phyloP scores from a whole-genome alignment of 2,329 filamentous ascomycete species.

The Sporothrix pallida region DNA sequence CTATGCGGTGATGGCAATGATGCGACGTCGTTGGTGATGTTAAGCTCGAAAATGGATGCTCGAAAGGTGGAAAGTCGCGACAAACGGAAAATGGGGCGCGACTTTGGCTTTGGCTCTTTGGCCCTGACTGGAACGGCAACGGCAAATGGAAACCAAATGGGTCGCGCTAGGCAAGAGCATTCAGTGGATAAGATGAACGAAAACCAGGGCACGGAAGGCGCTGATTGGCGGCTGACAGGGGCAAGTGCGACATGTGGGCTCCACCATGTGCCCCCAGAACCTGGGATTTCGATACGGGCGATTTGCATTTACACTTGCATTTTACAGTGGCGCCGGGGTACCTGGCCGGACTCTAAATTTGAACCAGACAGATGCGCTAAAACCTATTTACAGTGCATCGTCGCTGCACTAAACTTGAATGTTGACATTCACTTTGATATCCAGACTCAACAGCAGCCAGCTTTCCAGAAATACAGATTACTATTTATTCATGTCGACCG shows the following conservation, averaged over 20 bases:
- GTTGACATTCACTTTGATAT: slow-evolving; percentile 4
- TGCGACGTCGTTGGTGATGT: slow-evolving; percentile 5
- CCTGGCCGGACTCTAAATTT: not conserved
- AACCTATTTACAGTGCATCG: not conserved
- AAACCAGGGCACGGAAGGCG: slow-evolving; percentile 17
- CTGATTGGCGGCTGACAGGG: slow-evolving; percentile 35
- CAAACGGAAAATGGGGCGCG: slow-evolving; percentile 15
- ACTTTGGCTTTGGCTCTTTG: not conserved
- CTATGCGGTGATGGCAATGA: not conserved
- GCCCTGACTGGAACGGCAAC: slow-evolving; percentile 8
- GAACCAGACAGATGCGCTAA: not conserved
- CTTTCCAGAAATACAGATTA: not conserved
- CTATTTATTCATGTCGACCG: not conserved
- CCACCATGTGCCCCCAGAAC: not conserved
- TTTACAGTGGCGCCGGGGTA: slow-evolving; percentile 17
- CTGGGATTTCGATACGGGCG: not conserved
- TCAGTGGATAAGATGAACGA: not conserved
- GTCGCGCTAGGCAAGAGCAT: slow-evolving; percentile 21
- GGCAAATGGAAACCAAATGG: not conserved
- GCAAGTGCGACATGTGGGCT: slow-evolving; percentile 1
- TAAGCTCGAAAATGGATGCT: slow-evolving; percentile 4
- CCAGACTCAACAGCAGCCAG: not conserved
- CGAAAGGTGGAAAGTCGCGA: slow-evolving; percentile 24
- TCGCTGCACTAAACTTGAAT: not conserved
- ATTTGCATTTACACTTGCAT: not conserved